These are phyloP conservation scores for Lachnellula occidentalis DNA, from an alignment of 2,329 filamentous ascomycete species.

Conservation along the genomic window DNA sequence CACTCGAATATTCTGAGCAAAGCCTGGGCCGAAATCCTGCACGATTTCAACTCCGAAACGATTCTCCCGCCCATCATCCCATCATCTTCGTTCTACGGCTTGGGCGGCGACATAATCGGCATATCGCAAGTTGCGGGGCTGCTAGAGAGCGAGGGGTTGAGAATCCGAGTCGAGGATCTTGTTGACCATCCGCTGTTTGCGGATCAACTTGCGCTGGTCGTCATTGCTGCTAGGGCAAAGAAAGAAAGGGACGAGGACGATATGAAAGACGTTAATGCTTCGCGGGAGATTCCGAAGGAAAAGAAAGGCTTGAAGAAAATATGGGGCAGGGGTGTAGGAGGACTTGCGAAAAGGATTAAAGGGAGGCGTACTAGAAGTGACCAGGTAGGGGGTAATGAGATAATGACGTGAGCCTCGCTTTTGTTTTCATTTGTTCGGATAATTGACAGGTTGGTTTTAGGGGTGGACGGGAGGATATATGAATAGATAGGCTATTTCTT, in stretches of 20 bases:
- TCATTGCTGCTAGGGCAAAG: background rate
- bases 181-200: slow-evolving; percentile 9
- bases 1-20: slow-evolving; percentile 2
- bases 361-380: background rate
- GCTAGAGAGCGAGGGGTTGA: slow-evolving; percentile 6
- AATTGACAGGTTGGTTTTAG: no score
- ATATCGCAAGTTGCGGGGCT: slow-evolving; percentile 5
- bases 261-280: background rate
- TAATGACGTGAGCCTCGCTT: background rate
- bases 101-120: slow-evolving; percentile 13
- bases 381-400: background rate
- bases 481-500: no score
- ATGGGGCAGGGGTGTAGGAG: background rate
- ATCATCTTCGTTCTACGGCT: slow-evolving; percentile 5
- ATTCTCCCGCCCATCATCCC: background rate
- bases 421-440: background rate
- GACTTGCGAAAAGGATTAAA: background rate
- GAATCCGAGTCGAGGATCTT: slow-evolving; percentile 10
- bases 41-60: background rate
- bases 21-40: background rate
- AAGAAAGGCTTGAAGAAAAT: background rate
- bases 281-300: background rate
- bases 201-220: slow-evolving; percentile 9
- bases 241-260: background rate
- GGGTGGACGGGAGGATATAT: no score